Evolutionary conservation across 192 early-diverging fungal genomes (phyloP).

Genomic region (Gonapodya prolifera): DNA sequence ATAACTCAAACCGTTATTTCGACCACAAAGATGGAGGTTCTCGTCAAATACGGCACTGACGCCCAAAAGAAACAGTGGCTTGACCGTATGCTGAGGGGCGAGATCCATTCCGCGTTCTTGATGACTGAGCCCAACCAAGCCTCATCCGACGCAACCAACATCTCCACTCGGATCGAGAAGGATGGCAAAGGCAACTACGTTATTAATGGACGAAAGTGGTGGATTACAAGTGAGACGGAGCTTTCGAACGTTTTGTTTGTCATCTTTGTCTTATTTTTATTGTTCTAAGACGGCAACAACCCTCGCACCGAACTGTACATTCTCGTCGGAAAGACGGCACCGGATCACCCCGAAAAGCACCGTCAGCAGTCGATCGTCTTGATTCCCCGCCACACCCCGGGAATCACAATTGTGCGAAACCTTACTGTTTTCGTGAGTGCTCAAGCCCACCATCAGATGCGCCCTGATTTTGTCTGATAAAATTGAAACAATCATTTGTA

Average conservation of each 20-base stretch:
- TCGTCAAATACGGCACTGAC: slow-evolving; percentile 87
- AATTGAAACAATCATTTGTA: not conserved
- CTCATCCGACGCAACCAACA: slow-evolving; percentile 96
- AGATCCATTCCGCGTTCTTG: slow-evolving; percentile 93
- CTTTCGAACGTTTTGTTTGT: not conserved
- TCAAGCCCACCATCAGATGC: not conserved
- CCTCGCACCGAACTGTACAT: slow-evolving; percentile 84
- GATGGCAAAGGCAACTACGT: slow-evolving; percentile 35
- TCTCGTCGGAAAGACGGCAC: slow-evolving; percentile 81
- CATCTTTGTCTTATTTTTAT: no score
- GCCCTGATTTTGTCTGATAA: not conserved
- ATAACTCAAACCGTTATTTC: no score
- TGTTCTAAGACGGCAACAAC: slow-evolving; percentile 17
- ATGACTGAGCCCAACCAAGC: slow-evolving; percentile 97
- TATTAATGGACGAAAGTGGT: slow-evolving; percentile 76
- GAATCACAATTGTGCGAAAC: slow-evolving; percentile 71
- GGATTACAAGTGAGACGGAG: slow-evolving; percentile 93
- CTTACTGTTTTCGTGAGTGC: slow-evolving; percentile 61
- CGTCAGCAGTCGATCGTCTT: slow-evolving; percentile 81
- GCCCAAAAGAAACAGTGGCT: slow-evolving; percentile 75
- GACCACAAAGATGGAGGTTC: slow-evolving; percentile 99
- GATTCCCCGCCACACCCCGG: slow-evolving; percentile 72
- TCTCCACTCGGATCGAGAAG: slow-evolving; percentile 66
- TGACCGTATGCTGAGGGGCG: slow-evolving; percentile 69
- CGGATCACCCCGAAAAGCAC: slow-evolving; percentile 42